Evolutionary conservation across 2,329 filamentous ascomycete genomes (phyloP), one percentile per base, ranked within the genome.

Genomic region (Dactylellina cionopaga): DNA sequence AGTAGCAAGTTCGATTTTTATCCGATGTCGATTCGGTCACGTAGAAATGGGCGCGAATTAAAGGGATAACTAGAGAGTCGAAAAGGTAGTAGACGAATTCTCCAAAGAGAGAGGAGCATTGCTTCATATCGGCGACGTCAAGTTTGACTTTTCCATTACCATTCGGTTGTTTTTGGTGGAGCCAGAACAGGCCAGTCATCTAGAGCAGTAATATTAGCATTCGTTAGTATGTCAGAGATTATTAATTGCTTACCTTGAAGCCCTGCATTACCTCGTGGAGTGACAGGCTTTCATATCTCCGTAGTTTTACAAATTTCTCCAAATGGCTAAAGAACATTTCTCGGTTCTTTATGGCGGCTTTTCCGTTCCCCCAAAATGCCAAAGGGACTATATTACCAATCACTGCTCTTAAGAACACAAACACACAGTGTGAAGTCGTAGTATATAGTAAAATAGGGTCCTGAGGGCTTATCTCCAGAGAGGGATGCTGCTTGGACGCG

Each of bases 41-140:
- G 78, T 98, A 94, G 77, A 99, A 99, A 77, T 95, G 93, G 74
- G 87, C 88, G 31, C 91, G 88, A 49, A 98, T 86, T 5, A 99
- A 84, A 7, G 95, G 94, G 76, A 98, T 90, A 63, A 99, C 79
- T 19, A 97, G 84, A 0, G 93, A 97, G 80, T 99, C 95, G 77
- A 99, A 95, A 2, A 96, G 75, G 79, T 93, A 99, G 81, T 97
- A 98, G 5, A 98, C 77, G 66, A 98, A 88, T 79, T 99, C 95
- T 58, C 88, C 81, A 51, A 97, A 86, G 0, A 98, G 84, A 77
- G 97, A 91, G 24, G 82, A 83, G 9, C 93, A 88, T 80, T 97
- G 98, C 5, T 82, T 81, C 27, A 86, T 83, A 78, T 98, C 94
- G 0, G 89, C 88, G 69, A 84, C 83, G 70, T 90, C 90, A 52